These are phyloP conservation scores for Zalaria obscura DNA, from an alignment of 2,329 filamentous ascomycete genomes.

Conservation along the genomic window DNA sequence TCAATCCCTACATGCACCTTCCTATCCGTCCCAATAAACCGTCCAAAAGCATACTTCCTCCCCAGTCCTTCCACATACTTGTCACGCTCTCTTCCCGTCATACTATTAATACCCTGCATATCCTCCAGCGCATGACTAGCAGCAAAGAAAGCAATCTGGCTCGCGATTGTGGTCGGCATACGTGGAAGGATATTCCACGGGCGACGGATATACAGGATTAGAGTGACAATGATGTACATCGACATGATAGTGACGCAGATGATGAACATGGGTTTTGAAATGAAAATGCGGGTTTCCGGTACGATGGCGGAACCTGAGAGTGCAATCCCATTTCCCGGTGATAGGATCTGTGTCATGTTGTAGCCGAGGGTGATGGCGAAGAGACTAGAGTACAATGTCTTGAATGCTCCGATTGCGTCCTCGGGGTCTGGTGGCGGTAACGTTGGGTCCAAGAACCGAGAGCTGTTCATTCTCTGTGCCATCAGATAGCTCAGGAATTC, in stretches of 20 bases:
- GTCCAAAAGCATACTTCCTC: slow-evolving; percentile 33
- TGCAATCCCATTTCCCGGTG: no score
- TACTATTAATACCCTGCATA: slow-evolving; percentile 11
- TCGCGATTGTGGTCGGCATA: slow-evolving; percentile 37
- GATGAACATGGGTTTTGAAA: slow-evolving; percentile 32
- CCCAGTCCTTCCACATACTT: slow-evolving; percentile 9
- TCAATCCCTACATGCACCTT: slow-evolving; percentile 39
- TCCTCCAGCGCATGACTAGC: slow-evolving; percentile 31
- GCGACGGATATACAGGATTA: slow-evolving; percentile 27
- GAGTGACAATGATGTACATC: slow-evolving; percentile 29
- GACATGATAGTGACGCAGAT: slow-evolving; percentile 30
- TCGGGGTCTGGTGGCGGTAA: slow-evolving; percentile 19
- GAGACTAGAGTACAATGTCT: slow-evolving; percentile 19
- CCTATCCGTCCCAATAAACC: slow-evolving; percentile 34
- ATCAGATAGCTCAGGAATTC: slow-evolving; percentile 38
- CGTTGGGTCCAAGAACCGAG: slow-evolving; percentile 21
- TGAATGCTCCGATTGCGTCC: slow-evolving; percentile 11
- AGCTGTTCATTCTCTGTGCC: slow-evolving; percentile 13
- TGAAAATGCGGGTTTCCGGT: slow-evolving; percentile 31
- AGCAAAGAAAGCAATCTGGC: slow-evolving; percentile 33
- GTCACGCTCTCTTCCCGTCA: slow-evolving; percentile 10
- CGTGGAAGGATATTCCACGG: slow-evolving; percentile 32
- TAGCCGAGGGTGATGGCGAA: slow-evolving; percentile 29
- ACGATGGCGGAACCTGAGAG: slow-evolving; percentile 9
- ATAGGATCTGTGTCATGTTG: no score